These are phyloP conservation scores for Cutaneotrichosporon sp. DNA, from an alignment of 1,284 basidiomycete genomes.

Conservation along the genomic window DNA sequence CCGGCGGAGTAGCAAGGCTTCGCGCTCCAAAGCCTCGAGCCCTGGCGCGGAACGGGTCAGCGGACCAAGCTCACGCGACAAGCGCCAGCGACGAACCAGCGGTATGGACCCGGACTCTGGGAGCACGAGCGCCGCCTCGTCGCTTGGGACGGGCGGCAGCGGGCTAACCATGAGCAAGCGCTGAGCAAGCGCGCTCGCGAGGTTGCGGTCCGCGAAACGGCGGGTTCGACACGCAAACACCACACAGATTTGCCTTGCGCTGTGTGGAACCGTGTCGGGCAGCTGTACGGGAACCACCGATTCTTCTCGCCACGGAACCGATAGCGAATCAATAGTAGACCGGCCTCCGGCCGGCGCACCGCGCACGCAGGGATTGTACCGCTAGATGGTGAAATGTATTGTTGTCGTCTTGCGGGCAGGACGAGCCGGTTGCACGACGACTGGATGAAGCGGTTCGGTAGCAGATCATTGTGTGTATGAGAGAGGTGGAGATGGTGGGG, in stretches of 20 bases:
- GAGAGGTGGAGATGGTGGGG: too few species aligned
- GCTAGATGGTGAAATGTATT: neutral
- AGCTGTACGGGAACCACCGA: neutral
- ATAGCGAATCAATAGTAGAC: neutral
- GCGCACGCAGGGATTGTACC: neutral
- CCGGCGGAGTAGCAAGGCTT: slow-evolving; percentile 12
- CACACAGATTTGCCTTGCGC: neutral
- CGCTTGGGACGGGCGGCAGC: slow-evolving; percentile 14
- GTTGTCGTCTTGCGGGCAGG: neutral
- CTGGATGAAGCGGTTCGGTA: too few species aligned
- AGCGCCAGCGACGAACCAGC: slow-evolving; percentile 25
- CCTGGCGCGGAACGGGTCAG: neutral
- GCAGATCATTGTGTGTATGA: neutral
- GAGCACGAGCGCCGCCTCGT: slow-evolving; percentile 11
- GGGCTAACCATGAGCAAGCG: slow-evolving; percentile 18
- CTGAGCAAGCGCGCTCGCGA: neutral
- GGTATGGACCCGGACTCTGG: slow-evolving; percentile 17
- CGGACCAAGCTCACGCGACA: slow-evolving; percentile 1
- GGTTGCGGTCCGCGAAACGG: too few species aligned
- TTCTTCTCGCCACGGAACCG: neutral
- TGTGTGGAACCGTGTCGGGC: neutral
- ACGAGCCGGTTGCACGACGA: too few species aligned
- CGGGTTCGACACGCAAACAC: neutral
- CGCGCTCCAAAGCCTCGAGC: slow-evolving; percentile 22
- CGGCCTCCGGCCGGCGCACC: neutral